Evolutionary conservation across 768 basidiomycete species (phyloP).

Genomic region (Boletellus ananas): DNA sequence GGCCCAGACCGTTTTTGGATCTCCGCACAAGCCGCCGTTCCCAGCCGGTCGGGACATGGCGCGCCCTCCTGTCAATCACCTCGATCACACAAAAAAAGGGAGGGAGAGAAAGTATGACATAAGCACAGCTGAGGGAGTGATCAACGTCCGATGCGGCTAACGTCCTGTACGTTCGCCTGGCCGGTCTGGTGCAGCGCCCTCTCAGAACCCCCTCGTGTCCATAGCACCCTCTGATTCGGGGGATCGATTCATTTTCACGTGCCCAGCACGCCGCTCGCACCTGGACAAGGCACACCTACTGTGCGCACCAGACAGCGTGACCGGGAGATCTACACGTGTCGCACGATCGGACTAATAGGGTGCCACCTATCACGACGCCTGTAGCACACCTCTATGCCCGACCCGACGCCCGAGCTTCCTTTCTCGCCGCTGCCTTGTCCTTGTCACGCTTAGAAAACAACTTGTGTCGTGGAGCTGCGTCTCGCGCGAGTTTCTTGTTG

Average conservation of each 20-base stretch:
- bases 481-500: constrained; percentile 70
- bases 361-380: constrained; percentile 13
- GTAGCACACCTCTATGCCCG: constrained; percentile 18
- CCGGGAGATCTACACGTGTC: constrained; percentile 12
- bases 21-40: constrained; percentile 32
- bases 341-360: constrained; percentile 12
- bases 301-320: constrained; percentile 9
- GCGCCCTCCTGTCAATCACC: constrained; percentile 16
- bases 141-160: not conserved
- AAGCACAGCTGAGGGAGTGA: not conserved
- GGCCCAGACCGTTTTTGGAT: constrained; percentile 34
- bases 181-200: constrained; percentile 5
- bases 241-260: constrained; percentile 29
- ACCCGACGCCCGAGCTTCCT: constrained; percentile 38
- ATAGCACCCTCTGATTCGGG: constrained; percentile 25
- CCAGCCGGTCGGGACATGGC: constrained; percentile 15
- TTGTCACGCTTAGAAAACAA: constrained; percentile 81
- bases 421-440: constrained; percentile 55
- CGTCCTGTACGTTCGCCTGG: not conserved
- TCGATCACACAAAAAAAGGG: constrained; percentile 11
- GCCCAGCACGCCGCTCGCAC: constrained; percentile 20
- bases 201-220: constrained; percentile 26
- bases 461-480: constrained; percentile 60
- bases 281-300: constrained; percentile 24
- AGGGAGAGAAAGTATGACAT: not conserved